Base-by-base conservation (phyloP, 768 basidiomycete genomes). In the Trametes gibbosa region DNA sequence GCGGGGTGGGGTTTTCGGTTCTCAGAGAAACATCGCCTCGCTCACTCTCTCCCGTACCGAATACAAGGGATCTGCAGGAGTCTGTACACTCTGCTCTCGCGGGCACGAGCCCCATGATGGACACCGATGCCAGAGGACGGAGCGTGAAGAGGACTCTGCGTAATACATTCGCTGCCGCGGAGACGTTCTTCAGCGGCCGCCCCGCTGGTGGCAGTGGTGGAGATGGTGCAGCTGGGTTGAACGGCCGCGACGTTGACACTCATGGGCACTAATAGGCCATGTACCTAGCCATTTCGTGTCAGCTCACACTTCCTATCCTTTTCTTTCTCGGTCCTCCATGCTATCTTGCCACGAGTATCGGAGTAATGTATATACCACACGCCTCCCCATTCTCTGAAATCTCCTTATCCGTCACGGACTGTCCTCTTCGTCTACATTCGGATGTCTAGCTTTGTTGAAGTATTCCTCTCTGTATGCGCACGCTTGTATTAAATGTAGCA, bases 81-180 rank as follows among this genome's bases (percentile, higher is more conserved):
- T 75, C 75, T n/a, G 69, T 75, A 23, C 69, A 74, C 17, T 66
- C 73, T 6, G 61, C 69, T 46, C 62, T 79, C 52, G 63, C 69
- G 29, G 65, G 58, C n/a, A 48, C 61, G 13, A 34, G 34, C 9
- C 14, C 45, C 12, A 29, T 50, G 13, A 29, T 61, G 27, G 63
- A 69, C 5, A 56, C 48, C 32, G 84, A 80, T 59, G 76, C 70
- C 40, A 74, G 84, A 57, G 84, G 84, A 25, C 73, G 86, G 63
- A 85, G 81, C 64, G 84, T 85, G 37, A 87, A 82, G 70, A 77
- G 84, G 61, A 85, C 82, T 63, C 64, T 90, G 50, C 80, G 89
- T 49, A 88, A 81, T 58, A 89, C 87, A 14, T 70, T 90, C 45
- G 83, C 78, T 55, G 84, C 82, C 35, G 88, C 89, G 12, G 88